Evolutionary conservation across 2,329 filamentous ascomycete species (phyloP).

Genomic region (Aspergillus pseudoterreus): DNA sequence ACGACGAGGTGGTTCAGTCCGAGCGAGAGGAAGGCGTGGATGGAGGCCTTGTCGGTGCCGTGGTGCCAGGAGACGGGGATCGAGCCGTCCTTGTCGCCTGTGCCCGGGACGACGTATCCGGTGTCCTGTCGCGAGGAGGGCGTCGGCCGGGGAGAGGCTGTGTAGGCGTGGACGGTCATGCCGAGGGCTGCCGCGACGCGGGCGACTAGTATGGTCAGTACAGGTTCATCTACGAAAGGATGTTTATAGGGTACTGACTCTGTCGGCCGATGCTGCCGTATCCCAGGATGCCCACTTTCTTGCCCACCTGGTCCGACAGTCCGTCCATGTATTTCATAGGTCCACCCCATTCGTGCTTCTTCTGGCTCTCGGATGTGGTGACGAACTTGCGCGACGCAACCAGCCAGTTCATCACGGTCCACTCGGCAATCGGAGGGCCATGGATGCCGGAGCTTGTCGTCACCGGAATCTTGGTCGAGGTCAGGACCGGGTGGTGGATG

Average conservation of each 20-base stretch:
- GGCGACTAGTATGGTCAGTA: slow-evolving; percentile 35
- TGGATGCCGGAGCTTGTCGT: slow-evolving; percentile 56
- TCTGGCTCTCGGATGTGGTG: slow-evolving; percentile 55
- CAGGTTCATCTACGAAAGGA: background rate
- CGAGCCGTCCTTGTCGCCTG: slow-evolving; percentile 56
- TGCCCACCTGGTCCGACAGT: slow-evolving; percentile 54
- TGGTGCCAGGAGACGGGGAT: slow-evolving; percentile 57
- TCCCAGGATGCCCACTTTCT: slow-evolving; percentile 57
- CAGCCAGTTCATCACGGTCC: slow-evolving; percentile 61
- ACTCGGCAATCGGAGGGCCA: slow-evolving; percentile 64
- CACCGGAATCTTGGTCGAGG: slow-evolving; percentile 49
- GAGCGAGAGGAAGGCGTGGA: slow-evolving; percentile 53
- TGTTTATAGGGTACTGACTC: slow-evolving; percentile 35
- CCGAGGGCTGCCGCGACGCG: slow-evolving; percentile 62
- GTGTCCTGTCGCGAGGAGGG: slow-evolving; percentile 61
- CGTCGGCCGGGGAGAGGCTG: slow-evolving; percentile 64
- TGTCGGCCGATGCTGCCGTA: slow-evolving; percentile 63
- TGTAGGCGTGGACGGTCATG: slow-evolving; percentile 72
- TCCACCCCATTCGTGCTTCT: slow-evolving; percentile 49
- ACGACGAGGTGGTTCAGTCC: slow-evolving; percentile 57
- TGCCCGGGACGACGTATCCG: slow-evolving; percentile 66
- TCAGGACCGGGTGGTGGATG: slow-evolving; percentile 51
- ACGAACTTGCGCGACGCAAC: slow-evolving; percentile 55
- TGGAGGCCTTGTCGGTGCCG: slow-evolving; percentile 48
- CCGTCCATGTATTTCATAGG: slow-evolving; percentile 17